Percentiles rank a stretch among this genome's conserved stretches.
These are phyloP conservation scores for Pluteus cervinus DNA, from an alignment of 768 basidiomycete species.

Conservation along the genomic window DNA sequence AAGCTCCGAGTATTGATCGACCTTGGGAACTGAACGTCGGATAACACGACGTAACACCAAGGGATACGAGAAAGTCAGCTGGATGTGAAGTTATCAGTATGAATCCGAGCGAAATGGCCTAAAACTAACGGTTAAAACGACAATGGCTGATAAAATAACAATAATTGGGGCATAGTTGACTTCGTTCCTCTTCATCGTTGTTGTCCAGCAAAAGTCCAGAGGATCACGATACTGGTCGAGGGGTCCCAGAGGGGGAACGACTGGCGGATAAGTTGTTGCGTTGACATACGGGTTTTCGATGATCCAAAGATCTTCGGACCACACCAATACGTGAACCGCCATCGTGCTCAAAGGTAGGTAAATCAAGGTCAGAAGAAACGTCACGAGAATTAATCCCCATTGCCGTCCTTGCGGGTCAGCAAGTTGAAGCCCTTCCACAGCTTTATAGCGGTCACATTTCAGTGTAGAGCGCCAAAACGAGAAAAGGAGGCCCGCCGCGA, in stretches of 20 bases:
- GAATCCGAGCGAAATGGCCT: background rate
- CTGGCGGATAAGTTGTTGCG: conserved; percentile 44
- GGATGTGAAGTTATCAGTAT: background rate
- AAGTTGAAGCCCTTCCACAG: conserved; percentile 51
- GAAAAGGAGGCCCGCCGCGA: conserved; percentile 50
- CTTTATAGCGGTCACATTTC: conserved; percentile 41
- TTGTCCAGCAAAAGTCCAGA: conserved; percentile 74
- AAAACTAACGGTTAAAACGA: conserved; percentile 43
- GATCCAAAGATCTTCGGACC: conserved; percentile 74
- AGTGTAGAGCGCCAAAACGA: conserved; percentile 48
- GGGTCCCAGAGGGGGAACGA: conserved; percentile 48
- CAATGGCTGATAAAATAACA: conserved; percentile 49
- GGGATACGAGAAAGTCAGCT: conserved; percentile 72
- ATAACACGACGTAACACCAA: conserved; percentile 55
- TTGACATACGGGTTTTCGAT: conserved; percentile 65
- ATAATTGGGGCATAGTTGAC: conserved; percentile 64
- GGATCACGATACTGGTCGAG: conserved; percentile 50
- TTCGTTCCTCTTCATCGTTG: conserved; percentile 65
- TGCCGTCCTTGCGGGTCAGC: conserved; percentile 32
- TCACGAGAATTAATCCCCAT: conserved; percentile 53
- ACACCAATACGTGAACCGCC: conserved; percentile 69
- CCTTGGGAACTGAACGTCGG: conserved; percentile 49
- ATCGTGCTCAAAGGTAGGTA: conserved; percentile 78
- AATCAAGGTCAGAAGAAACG: conserved; percentile 60
- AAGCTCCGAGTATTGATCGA: conserved; percentile 67